Evolutionary conservation across 495 filamentous ascomycete genomes (phyloP).

Genomic region (Penicillium argentinense): DNA sequence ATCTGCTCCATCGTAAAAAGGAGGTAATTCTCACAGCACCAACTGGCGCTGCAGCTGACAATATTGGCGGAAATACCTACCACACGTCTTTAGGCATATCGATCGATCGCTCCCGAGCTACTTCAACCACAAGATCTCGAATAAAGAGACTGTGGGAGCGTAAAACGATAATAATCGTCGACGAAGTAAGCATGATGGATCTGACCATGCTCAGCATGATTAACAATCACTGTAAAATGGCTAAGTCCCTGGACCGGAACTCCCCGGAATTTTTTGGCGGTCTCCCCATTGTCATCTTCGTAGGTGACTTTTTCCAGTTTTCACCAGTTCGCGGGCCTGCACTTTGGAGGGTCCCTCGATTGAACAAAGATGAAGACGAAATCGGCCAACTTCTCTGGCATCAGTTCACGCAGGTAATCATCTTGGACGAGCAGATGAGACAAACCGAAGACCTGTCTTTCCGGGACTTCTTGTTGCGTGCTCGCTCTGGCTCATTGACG

Average conservation of each 20-base stretch:
- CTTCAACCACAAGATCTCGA: not conserved
- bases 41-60: slow-evolving; percentile 2
- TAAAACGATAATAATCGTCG: slow-evolving; percentile 5
- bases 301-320: not conserved
- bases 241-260: not conserved
- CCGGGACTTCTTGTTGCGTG: not conserved
- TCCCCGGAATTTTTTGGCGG: not conserved
- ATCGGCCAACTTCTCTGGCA: slow-evolving; percentile 9
- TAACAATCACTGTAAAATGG: not conserved
- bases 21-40: slow-evolving; percentile 6
- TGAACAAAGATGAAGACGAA: not conserved
- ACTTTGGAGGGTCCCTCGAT: not conserved
- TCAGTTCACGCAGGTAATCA: slow-evolving; percentile 9
- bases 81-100: slow-evolving; percentile 9
- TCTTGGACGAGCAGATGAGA: slow-evolving; percentile 1
- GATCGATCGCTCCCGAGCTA: not conserved
- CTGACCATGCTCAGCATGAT: slow-evolving; percentile 1
- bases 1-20: slow-evolving; percentile 3
- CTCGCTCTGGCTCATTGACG: not conserved
- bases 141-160: slow-evolving; percentile 1
- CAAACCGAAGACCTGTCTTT: not conserved
- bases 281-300: not conserved
- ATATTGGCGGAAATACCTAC: slow-evolving; percentile 4
- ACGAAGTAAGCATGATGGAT: slow-evolving; percentile 6
- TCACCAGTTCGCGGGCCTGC: not conserved